Base-by-base conservation (phyloP, 768 basidiomycete genomes). In the Tricholoma bakamatsutake region DNA sequence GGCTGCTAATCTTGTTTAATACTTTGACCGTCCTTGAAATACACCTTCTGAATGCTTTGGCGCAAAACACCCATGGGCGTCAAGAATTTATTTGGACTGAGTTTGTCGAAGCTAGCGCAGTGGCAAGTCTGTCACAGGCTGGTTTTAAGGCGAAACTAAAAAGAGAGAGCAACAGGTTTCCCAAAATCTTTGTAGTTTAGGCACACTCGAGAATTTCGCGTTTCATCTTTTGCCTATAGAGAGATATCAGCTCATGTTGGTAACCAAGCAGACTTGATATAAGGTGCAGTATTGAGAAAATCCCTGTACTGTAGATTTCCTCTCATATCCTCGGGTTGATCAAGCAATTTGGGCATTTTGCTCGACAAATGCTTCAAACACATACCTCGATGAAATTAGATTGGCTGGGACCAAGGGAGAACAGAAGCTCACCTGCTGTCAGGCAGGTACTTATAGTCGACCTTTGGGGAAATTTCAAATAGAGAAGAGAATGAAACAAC, bases 131-230 rank as follows among this genome's bases (percentile, higher is more conserved):
- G n/a, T n/a, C n/a, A n/a, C n/a, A n/a, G n/a, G n/a, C n/a, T n/a
- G n/a, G n/a, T n/a, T n/a, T n/a, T n/a, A n/a, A n/a, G n/a, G n/a
- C n/a, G n/a, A n/a, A n/a, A n/a, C n/a, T n/a, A n/a, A n/a, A n/a
- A n/a, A n/a, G n/a, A n/a, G n/a, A n/a, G n/a, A n/a, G n/a, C n/a
- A n/a, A n/a, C n/a, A 43, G 67, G 56, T 51, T 67, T 65, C 43
- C 64, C 58, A 48, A 64, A 71, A 17, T 43, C 58, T n/a, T 59
- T 62, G 57, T 71, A 71, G 55, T 69, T 69, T n/a, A n/a, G 3
- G 66, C 65, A 13, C 55, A 50, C 15, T 63, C 54, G 34, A 72
- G 59, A 17, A 72, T 64, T 56, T 69, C 64, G 5, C 61, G 63
- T 31, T 66, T 70, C 57, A 64, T 69, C 33, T 64, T 54, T n/a